A percentile compares a stretch with the other conserved stretches of the same genome.
phyloP scores from a whole-genome alignment of 208 protist genomes.

The Novymonas esmeraldas region DNA sequence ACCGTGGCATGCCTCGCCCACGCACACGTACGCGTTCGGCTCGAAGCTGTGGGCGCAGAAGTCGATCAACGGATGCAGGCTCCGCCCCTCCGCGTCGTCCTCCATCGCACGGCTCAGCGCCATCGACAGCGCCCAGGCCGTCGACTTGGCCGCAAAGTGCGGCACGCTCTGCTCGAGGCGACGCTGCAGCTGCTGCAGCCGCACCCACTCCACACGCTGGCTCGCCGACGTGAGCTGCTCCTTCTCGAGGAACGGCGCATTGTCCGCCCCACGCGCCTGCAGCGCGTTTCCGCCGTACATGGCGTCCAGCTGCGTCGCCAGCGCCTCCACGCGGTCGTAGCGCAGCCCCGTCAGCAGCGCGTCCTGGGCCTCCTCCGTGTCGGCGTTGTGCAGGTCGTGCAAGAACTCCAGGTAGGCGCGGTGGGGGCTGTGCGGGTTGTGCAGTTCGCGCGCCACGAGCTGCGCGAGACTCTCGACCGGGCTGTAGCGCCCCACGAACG shows the following conservation, averaged over 20 bases:
- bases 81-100: slow-evolving; percentile 55
- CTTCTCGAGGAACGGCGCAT: slow-evolving; percentile 80
- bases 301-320: slow-evolving; percentile 56
- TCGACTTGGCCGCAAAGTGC: slow-evolving; percentile 79
- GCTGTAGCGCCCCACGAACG: slow-evolving; percentile 36
- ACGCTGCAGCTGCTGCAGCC: slow-evolving; percentile 52
- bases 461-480: slow-evolving; percentile 47
- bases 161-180: slow-evolving; percentile 80
- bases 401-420: slow-evolving; percentile 83
- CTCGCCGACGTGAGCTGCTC: slow-evolving; percentile 34
- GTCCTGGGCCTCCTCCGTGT: slow-evolving; percentile 43
- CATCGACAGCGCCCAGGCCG: slow-evolving; percentile 83
- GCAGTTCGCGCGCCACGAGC: slow-evolving; percentile 71
- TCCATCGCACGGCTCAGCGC: slow-evolving; percentile 64
- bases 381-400: slow-evolving; percentile 81
- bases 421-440: slow-evolving; percentile 62
- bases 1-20: slow-evolving; percentile 6
- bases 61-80: slow-evolving; percentile 81
- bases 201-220: slow-evolving; percentile 71
- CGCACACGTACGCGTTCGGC: slow-evolving; percentile 49
- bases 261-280: slow-evolving; percentile 51
- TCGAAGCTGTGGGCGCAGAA: slow-evolving; percentile 75
- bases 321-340: slow-evolving; percentile 12
- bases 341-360: slow-evolving; percentile 5
- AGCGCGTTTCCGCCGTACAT: slow-evolving; percentile 85